phyloP scores from a whole-genome alignment of 331 rosid species.

The Quercus lobata region DNA sequence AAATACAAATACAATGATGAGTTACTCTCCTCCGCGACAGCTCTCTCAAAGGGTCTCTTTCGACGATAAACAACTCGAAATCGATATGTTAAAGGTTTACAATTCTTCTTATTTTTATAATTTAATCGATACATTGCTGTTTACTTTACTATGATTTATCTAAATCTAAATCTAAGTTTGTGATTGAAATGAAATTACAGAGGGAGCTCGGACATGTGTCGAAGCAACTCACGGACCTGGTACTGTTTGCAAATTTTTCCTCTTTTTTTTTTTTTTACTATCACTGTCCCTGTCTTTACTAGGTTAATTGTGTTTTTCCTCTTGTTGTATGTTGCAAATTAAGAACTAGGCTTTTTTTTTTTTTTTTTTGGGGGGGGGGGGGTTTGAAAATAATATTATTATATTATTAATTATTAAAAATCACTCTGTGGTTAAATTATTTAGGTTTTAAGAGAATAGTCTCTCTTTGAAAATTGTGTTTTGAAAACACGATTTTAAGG shows the following conservation, averaged over 20 bases:
- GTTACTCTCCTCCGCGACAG: slow-evolving; percentile 77
- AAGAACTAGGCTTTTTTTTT: too few relatives aligned
- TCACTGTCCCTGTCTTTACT: background rate
- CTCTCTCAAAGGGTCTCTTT: slow-evolving; percentile 55
- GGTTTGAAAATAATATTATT: too few relatives aligned
- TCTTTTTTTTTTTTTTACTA: background rate
- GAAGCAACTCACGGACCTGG: slow-evolving; percentile 51
- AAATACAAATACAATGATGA: background rate
- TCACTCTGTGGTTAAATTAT: too few relatives aligned
- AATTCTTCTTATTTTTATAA: background rate
- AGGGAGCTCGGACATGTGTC: slow-evolving; percentile 63
- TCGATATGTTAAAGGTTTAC: slow-evolving; percentile 57
- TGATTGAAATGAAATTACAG: slow-evolving; percentile 34
- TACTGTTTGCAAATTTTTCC: slow-evolving; percentile 14
- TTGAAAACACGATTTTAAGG: too few relatives aligned
- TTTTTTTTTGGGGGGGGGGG: too few relatives aligned
- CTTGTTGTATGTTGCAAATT: too few relatives aligned
- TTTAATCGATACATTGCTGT: background rate
- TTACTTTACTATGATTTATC: too few relatives aligned
- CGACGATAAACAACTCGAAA: slow-evolving; percentile 51
- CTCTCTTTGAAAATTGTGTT: too few relatives aligned
- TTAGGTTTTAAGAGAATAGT: too few relatives aligned
- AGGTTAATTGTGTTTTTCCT: too few relatives aligned
- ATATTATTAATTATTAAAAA: too few relatives aligned
- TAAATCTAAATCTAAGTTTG: background rate